phyloP scores from a whole-genome alignment of 192 early-diverging fungal species.

The Physocladia obscura region DNA sequence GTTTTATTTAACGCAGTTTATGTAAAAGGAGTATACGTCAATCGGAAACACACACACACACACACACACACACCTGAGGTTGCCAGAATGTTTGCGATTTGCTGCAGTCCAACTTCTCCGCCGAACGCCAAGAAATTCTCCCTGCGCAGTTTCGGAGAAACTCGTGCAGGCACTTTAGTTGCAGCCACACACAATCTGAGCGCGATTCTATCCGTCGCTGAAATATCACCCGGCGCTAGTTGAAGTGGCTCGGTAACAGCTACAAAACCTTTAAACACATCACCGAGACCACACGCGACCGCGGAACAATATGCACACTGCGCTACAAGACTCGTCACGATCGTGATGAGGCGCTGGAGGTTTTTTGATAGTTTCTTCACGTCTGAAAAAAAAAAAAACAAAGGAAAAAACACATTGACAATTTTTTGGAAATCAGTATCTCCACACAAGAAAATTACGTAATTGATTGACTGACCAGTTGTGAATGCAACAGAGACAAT shows the following conservation, averaged over 20 bases:
- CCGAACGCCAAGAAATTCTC: background rate
- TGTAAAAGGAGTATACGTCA: background rate
- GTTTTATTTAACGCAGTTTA: background rate
- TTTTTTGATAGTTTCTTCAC: background rate
- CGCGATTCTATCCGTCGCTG: background rate
- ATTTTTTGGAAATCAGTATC: too few relatives aligned
- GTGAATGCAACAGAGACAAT: background rate
- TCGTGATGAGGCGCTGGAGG: background rate
- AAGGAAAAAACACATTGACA: background rate
- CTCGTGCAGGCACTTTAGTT: slow-evolving; percentile 10
- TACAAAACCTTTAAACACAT: background rate
- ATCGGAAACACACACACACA: background rate
- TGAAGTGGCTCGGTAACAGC: background rate
- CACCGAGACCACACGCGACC: background rate
- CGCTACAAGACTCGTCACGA: background rate
- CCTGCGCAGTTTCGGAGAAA: background rate
- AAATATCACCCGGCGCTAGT: background rate
- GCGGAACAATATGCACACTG: slow-evolving; percentile 18
- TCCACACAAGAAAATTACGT: too few relatives aligned
- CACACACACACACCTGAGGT: background rate
- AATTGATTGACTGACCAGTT: too few relatives aligned
- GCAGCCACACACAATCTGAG: slow-evolving; percentile 1
- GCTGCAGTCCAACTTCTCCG: background rate
- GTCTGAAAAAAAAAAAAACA: background rate
- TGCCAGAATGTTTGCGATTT: background rate